phyloP scores from a whole-genome alignment of 2,329 filamentous ascomycete genomes.

The Clarireedia homoeocarpa region DNA sequence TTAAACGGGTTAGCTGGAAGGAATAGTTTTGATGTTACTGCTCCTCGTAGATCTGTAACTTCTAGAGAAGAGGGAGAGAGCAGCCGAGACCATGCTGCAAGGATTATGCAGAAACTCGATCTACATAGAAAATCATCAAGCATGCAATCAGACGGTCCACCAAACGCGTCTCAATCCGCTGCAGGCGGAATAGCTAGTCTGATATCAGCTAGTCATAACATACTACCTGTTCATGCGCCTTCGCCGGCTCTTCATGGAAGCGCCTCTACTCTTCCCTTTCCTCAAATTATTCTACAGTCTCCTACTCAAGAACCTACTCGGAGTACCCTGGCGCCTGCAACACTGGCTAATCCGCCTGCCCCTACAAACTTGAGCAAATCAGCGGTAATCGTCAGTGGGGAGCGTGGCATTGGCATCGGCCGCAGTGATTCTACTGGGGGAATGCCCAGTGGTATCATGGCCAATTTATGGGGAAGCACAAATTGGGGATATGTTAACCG shows the following conservation, averaged over 20 bases:
- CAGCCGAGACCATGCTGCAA: conserved; percentile 70
- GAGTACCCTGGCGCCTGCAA: conserved; percentile 70
- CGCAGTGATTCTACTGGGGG: conserved; percentile 53
- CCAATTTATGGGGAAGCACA: conserved; percentile 88
- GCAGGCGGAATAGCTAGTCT: conserved; percentile 69
- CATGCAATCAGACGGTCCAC: conserved; percentile 32
- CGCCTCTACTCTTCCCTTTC: conserved; percentile 26
- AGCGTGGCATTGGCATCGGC: conserved; percentile 60
- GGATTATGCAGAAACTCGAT: conserved; percentile 90
- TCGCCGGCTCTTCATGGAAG: conserved; percentile 28
- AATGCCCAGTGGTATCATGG: conserved; percentile 78
- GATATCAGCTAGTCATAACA: conserved; percentile 75
- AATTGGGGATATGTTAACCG: conserved; percentile 68
- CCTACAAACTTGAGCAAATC: conserved; percentile 80
- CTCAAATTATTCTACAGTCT: conserved; percentile 31
- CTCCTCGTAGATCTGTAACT: conserved; percentile 42
- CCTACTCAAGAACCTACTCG: conserved; percentile 36
- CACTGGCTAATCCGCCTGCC: conserved; percentile 74
- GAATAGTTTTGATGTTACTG: conserved; percentile 64
- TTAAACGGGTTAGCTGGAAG: conserved; percentile 47
- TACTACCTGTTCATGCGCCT: conserved; percentile 54
- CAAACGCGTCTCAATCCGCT: conserved; percentile 30
- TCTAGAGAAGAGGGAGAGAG: conserved; percentile 64
- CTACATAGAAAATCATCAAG: conserved; percentile 67
- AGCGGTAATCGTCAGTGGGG: conserved; percentile 73